These are phyloP conservation scores for Eruca vesicaria DNA, from an alignment of 441 rosid genomes.

Conservation along the genomic window DNA sequence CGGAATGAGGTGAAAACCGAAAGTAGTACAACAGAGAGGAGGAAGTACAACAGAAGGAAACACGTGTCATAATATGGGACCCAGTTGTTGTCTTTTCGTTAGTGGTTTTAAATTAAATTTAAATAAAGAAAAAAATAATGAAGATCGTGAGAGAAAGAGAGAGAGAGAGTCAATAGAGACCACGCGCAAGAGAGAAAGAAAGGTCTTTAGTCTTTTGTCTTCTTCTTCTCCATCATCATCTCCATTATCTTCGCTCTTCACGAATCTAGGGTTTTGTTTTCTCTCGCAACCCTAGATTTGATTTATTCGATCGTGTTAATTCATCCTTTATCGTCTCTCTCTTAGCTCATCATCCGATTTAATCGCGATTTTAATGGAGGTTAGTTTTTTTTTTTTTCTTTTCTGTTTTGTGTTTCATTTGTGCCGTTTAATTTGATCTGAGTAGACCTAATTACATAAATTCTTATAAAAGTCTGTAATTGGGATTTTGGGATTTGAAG, in stretches of 20 bases:
- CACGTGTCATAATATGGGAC: constrained; percentile 22
- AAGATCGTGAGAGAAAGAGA: constrained; percentile 19
- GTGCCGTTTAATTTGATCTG: not conserved
- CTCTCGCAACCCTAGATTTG: constrained; percentile 22
- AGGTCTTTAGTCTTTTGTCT: constrained; percentile 13
- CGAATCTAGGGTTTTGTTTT: constrained; percentile 34
- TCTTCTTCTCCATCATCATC: not conserved
- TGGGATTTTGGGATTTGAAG: not conserved
- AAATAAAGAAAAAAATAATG: not conserved
- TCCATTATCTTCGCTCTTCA: constrained; percentile 25
- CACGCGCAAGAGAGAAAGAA: constrained; percentile 25
- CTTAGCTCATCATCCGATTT: constrained; percentile 4
- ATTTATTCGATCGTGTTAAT: constrained; percentile 18
- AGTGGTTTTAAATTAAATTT: not conserved
- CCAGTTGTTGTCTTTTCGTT: constrained; percentile 14
- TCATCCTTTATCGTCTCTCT: not conserved
- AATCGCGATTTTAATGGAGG: constrained; percentile 34
- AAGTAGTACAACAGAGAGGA: not conserved
- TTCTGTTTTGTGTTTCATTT: not conserved
- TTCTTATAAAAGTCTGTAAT: not conserved
- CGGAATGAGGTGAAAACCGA: not conserved
- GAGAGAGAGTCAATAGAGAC: constrained; percentile 19
- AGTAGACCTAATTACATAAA: not conserved
- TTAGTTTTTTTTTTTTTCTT: constrained; percentile 5
- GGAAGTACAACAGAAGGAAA: constrained; percentile 12